Conservation (phyloP, 1,139 yeast species). For the Taphrina wiesneri region DNA sequence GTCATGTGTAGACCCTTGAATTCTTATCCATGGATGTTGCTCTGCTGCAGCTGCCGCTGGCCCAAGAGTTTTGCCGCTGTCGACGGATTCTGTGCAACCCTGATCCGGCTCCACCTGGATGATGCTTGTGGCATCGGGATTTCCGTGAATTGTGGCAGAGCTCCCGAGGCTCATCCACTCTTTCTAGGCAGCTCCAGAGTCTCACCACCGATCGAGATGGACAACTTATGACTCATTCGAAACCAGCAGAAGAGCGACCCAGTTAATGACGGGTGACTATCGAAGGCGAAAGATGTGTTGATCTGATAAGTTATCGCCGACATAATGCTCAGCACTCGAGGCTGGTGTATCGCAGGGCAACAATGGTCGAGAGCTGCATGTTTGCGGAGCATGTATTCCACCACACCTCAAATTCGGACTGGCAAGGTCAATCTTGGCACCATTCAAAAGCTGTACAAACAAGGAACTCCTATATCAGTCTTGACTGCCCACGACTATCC, state of each 20-base stretch:
- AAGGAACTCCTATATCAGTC: conserved; percentile 57
- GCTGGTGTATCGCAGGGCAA: too few species aligned
- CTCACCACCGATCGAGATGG: background rate
- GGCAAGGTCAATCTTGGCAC: conserved; percentile 47
- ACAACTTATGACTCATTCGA: background rate
- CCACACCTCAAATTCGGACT: background rate
- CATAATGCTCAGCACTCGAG: background rate
- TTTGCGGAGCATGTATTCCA: background rate
- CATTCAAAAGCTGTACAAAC: conserved; percentile 50
- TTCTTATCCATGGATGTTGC: background rate
- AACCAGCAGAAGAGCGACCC: background rate
- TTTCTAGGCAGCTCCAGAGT: background rate
- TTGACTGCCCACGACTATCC: conserved; percentile 86
- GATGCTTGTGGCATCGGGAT: background rate
- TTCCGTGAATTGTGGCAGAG: background rate
- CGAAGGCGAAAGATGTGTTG: too few species aligned
- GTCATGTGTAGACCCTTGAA: background rate
- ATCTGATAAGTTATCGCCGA: background rate
- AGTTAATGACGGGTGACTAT: too few species aligned
- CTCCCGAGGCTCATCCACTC: background rate
- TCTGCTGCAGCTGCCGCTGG: too few species aligned
- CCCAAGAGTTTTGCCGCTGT: too few species aligned
- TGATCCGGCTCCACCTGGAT: background rate
- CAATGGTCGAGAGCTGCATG: background rate
- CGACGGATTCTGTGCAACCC: too few species aligned